phyloP scores from a whole-genome alignment of 2,329 filamentous ascomycete genomes.

The Phialophora tarda region DNA sequence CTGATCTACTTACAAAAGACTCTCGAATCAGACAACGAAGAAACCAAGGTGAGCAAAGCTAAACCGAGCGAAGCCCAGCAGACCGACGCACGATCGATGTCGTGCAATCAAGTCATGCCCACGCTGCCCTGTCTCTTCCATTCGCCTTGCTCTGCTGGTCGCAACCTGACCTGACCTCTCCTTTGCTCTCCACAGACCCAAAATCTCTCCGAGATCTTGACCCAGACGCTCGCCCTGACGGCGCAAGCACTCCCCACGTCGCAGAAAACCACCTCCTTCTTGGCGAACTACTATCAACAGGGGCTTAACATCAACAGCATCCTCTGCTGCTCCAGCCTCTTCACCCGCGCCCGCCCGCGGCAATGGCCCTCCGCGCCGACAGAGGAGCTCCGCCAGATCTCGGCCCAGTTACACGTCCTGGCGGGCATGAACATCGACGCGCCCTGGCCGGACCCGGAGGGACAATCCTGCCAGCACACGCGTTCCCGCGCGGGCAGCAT shows the following conservation, averaged over 20 bases:
- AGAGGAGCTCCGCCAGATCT: conserved; percentile 62
- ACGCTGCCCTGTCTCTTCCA: conserved; percentile 23
- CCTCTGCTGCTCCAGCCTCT: conserved; percentile 68
- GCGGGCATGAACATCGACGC: conserved; percentile 65
- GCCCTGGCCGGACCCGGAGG: conserved; percentile 25
- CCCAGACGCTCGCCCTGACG: conserved; percentile 48
- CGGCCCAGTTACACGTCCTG: conserved; percentile 72
- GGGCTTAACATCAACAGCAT: conserved; percentile 62
- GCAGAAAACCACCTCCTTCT: conserved; percentile 52
- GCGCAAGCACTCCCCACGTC: conserved; percentile 50
- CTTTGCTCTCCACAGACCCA: conserved; percentile 30
- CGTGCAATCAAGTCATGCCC: conserved; percentile 14
- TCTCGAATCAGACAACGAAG: conserved; percentile 49
- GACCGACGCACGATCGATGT: too few species aligned
- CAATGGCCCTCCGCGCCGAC: conserved; percentile 49
- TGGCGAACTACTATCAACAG: conserved; percentile 50
- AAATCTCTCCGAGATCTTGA: conserved; percentile 38
- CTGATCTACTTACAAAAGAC: conserved; percentile 52
- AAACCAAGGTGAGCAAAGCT: conserved; percentile 46
- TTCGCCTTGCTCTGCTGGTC: neutral
- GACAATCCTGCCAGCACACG: conserved; percentile 14
- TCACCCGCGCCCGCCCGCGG: conserved; percentile 59
- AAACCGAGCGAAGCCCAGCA: too few species aligned
- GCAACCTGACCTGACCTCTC: neutral
- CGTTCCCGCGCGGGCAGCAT: neutral